Percentiles rank a stretch among this genome's conserved stretches.
These are phyloP conservation scores for Crucihimalaya himalaica DNA, from an alignment of 345 rosid species.

Conservation along the genomic window DNA sequence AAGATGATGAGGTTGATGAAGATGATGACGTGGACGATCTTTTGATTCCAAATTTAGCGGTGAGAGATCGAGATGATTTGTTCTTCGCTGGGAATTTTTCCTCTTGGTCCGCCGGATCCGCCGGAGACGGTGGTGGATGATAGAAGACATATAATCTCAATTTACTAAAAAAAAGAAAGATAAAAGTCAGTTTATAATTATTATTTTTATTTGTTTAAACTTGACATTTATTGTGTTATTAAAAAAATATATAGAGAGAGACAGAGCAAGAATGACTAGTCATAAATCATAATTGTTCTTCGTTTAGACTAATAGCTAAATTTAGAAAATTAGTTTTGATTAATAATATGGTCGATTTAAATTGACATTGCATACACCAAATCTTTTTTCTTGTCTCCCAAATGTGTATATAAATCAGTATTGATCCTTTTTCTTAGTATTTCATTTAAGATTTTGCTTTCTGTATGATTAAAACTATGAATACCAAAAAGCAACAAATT, in stretches of 20 bases:
- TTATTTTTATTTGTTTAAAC: slow-evolving; percentile 4
- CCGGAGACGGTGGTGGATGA: slow-evolving; percentile 43
- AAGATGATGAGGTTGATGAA: slow-evolving; percentile 18
- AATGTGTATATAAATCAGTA: neutral
- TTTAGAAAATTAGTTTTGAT: neutral
- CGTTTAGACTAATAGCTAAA: slow-evolving; percentile 15
- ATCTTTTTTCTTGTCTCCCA: neutral
- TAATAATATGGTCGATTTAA: neutral
- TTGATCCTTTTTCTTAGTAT: neutral
- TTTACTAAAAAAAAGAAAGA: neutral
- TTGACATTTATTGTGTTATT: slow-evolving; percentile 37
- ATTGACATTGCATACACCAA: slow-evolving; percentile 5
- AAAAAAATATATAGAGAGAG: neutral
- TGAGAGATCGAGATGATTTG: slow-evolving; percentile 59
- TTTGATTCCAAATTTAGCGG: slow-evolving; percentile 56
- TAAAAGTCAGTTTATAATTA: slow-evolving; percentile 14
- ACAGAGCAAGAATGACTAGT: slow-evolving; percentile 12
- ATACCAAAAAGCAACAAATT: neutral
- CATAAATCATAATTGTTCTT: neutral
- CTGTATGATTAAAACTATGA: neutral
- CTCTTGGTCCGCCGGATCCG: slow-evolving; percentile 44
- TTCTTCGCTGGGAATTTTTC: slow-evolving; percentile 45
- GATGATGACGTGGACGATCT: slow-evolving; percentile 50
- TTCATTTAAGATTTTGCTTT: neutral
- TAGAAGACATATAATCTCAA: slow-evolving; percentile 20